Base-by-base conservation (phyloP, 257 asterid species). In the Salvia splendens region DNA sequence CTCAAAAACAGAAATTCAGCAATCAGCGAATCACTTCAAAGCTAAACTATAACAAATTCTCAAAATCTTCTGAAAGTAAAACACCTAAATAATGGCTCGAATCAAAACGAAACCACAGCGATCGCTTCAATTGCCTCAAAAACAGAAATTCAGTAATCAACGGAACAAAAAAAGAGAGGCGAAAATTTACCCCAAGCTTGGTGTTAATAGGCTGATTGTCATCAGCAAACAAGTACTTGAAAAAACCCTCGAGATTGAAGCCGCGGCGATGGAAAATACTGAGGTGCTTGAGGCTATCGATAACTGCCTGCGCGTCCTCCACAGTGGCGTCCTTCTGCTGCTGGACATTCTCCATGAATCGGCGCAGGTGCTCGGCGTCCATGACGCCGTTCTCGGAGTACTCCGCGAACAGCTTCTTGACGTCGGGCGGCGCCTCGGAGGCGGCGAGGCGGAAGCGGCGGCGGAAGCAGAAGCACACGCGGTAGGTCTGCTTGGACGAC, bases 381-480 rank as follows among this genome's bases (percentile, higher is more conserved):
- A 84, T 81, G 12, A 75, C 63, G 11, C 86, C 85, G 77, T 77
- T 81, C 7, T 79, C 85, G 12, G 89, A 77, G 75, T 77, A 84
- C 20, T 61, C 16, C 5, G 45, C 15, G 65, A 84, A 84, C 2
- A 81, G 16, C 62, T 61, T 69, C 76, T 66, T 81, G 8, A 84
- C 65, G n/a, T 72, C 83, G 8, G 78, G 52, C 63, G 89, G 86
- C 17, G 89, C 86, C 80, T 81, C 85, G 62, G 85, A 38, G 10
- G 82, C 77, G 40, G 87, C 75, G 41, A 73, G 71, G 70, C 77
- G 82, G 81, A 82, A 82, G 38, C 87, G 78, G 7, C 87, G 84
- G 16, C 81, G 77, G 82, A 82, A 82, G 68, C 87, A 82, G 79
- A 79, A 82, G 74, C 87, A 82, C 68, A 82, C 82, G 15, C 77